Percentiles rank a stretch among this genome's conserved stretches.
Conservation (phyloP, 2,329 filamentous ascomycete genomes). For the Colletotrichum liaoningense region DNA sequence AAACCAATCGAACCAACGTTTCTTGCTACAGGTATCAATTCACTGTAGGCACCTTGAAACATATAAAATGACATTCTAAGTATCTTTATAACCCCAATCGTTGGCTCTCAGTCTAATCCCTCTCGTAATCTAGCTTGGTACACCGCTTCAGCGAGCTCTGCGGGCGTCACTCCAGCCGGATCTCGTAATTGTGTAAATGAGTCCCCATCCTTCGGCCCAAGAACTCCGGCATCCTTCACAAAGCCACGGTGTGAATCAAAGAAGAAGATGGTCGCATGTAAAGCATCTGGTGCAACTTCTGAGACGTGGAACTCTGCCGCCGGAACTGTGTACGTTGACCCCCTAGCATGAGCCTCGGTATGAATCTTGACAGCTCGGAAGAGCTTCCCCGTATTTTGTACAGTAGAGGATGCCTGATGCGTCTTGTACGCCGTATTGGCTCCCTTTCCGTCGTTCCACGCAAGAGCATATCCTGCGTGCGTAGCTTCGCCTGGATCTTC, state of each 20-base stretch:
- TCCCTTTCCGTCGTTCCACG: conserved; percentile 42
- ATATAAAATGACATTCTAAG: not conserved
- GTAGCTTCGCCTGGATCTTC: conserved; percentile 38
- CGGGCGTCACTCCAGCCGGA: conserved; percentile 36
- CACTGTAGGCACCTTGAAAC: not conserved
- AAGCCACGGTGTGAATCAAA: conserved; percentile 49
- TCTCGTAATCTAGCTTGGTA: conserved; percentile 19
- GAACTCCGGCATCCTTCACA: conserved; percentile 42
- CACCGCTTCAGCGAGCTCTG: conserved; percentile 37
- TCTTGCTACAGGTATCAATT: not conserved
- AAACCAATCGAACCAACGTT: not conserved
- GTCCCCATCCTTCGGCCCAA: conserved; percentile 44
- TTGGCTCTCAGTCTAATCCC: not conserved
- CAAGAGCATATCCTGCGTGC: conserved; percentile 43
- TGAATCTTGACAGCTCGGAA: conserved; percentile 33
- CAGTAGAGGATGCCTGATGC: conserved; percentile 40
- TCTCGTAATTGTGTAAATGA: conserved; percentile 39
- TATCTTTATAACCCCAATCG: not conserved
- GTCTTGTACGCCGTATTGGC: conserved; percentile 39
- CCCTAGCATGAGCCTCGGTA: conserved; percentile 32
- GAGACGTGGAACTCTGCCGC: conserved; percentile 44
- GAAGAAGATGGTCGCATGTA: conserved; percentile 50
- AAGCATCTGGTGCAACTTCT: conserved; percentile 40
- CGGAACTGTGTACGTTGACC: conserved; percentile 44
- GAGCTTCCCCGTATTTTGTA: conserved; percentile 41